Evolutionary conservation across 441 rosid genomes (phyloP), one percentile per base, ranked within the genome.

Genomic region (Gossypium schwendimanii): DNA sequence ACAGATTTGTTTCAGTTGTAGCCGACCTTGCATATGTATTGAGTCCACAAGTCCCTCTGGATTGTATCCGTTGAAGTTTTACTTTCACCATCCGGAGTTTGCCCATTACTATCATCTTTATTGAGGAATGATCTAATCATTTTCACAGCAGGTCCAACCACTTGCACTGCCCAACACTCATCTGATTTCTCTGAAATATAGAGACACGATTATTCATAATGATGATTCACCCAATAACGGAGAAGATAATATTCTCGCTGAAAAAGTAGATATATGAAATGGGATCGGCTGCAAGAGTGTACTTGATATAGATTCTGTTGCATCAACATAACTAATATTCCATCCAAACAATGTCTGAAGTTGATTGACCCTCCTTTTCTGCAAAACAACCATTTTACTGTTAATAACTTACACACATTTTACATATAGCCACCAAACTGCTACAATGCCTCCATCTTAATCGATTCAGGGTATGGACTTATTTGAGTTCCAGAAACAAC

Each of bases 21-120:
- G 24, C 82, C 57, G 24, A 92, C 98, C 94, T 92, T 78, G 79
- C 97, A 94, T 18, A 79, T 81, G 58, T 84, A 88, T 81, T 84
- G 94, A 68, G 94, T 87, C 98, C 98, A 94, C 79, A 92, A 57
- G 73, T 92, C 89, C 81, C 92, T 92, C 59, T 86, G 78, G 3
- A 49, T 24, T 9, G 81, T 49, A 69, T 79, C 80, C 57, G 24
- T 55, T 52, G 23, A 45, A 20, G 71, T 49, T 64, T 54, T 47
- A 24, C 26, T 55, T 12, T 12, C 63, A 1, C 50, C 75, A 50
- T 41, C 81, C 61, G 17, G 50, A 69, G 70, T 76, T 23, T 49
- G 57, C 41, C 59, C 36, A 0, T 41, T n/a, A 20, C 65, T 70
- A 73, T 67, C 69, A 26, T 77, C 84, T 55, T 82, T 81, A 26